These are phyloP conservation scores for Basipetospora chlamydospora DNA, from an alignment of 2,329 filamentous ascomycete genomes.

Conservation along the genomic window DNA sequence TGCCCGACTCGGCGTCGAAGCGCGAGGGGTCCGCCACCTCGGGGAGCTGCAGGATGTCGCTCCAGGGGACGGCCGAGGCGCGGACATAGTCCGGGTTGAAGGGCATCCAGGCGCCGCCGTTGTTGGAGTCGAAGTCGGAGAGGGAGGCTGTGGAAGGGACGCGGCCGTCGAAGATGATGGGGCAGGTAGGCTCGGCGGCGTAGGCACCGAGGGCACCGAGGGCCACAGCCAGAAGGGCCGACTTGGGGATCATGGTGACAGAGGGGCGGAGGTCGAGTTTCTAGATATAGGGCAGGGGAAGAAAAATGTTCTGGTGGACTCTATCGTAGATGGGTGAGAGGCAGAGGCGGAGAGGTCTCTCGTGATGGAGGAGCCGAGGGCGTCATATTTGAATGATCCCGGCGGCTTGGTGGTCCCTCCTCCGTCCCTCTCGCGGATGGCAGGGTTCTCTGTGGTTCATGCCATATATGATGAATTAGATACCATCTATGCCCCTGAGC, in stretches of 20 bases:
- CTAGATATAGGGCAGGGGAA: no score
- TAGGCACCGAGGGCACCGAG: background rate
- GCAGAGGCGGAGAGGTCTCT: no score
- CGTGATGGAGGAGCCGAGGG: no score
- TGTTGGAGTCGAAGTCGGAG: slow-evolving; percentile 17
- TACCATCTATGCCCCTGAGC: no score
- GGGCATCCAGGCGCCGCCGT: slow-evolving; percentile 14
- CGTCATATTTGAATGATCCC: no score
- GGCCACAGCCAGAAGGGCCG: slow-evolving; percentile 2
- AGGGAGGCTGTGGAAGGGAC: slow-evolving; percentile 13
- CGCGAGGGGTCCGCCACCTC: slow-evolving; percentile 11
- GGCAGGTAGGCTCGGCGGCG: slow-evolving; percentile 14
- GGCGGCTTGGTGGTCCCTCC: no score
- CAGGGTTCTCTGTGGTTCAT: no score
- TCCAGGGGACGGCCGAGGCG: slow-evolving; percentile 19
- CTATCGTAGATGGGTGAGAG: no score
- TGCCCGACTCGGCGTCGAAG: slow-evolving; percentile 21
- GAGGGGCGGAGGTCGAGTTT: no score
- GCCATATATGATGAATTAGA: no score
- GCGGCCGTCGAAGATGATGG: slow-evolving; percentile 22
- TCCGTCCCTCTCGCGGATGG: no score
- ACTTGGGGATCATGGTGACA: slow-evolving; percentile 3
- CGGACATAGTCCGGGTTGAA: slow-evolving; percentile 23
- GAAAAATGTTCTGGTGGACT: no score
- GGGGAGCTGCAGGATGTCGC: slow-evolving; percentile 21